Base-by-base conservation (phyloP, 108 stramenopile genomes). In the Cyclotella sp. region DNA sequence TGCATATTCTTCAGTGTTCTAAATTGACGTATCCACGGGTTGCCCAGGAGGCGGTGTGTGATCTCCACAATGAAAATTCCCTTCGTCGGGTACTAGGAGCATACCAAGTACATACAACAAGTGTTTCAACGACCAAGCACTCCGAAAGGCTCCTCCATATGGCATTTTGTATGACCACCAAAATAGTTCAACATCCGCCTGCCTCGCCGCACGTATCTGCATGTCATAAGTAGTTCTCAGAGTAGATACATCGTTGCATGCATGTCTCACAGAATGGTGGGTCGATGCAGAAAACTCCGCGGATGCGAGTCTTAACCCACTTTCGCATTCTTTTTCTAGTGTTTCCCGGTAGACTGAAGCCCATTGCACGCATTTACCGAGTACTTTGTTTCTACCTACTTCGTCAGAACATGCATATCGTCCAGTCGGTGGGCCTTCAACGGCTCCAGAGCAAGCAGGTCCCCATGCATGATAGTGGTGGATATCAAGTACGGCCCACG, bases 401-500 rank as follows among this genome's bases (percentile, higher is more conserved):
- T 72, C 74, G 61, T 87, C 86, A 0, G 79, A 66, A 62, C 89
- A 89, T 3, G 86, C 79, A 51, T 89, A 91, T 9, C 73, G 59
- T 16, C 76, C 91, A 27, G 76, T 58, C 10, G 85, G 82, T 47
- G 76, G 81, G 9, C 90, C 90, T 64, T 91, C 89, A 8, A 86
- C 73, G 10, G 91, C 70, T 27, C 92, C 92, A 14, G 74, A 75
- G 46, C 92, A 93, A n/a, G 65, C 54, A 7, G 62, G 13, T 12
- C 80, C 85, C 92, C 92, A 93, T 4, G 91, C 88, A 63, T 93
- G 88, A 45, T 93, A 93, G 58, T 90, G 89, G 77, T 93, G 92
- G 15, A 93, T 85, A 63, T 93, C 92, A 71, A 93, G 78, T 8
- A 90, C 82, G 12, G 87, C 88, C 89, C 89, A 93, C 29, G 49